phyloP scores from a whole-genome alignment of 2,329 filamentous ascomycete genomes.

The Scedosporium aurantiacum region DNA sequence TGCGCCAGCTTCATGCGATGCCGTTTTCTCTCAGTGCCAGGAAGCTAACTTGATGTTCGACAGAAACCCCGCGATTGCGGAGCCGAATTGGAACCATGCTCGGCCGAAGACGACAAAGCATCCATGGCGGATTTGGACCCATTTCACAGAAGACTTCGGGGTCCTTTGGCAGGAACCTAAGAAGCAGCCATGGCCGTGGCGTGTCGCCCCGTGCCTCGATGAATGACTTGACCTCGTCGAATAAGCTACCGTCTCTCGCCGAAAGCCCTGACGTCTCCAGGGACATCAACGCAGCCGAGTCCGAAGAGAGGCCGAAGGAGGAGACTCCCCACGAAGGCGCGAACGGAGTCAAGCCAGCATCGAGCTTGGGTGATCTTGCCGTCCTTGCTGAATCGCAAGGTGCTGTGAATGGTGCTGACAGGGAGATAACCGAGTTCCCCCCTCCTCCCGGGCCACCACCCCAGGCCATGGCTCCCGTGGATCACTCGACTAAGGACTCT shows the following conservation, averaged over 20 bases:
- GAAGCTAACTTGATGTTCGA: not conserved
- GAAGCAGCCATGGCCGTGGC: slow-evolving; percentile 49
- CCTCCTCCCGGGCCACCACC: slow-evolving; percentile 40
- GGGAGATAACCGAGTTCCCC: slow-evolving; percentile 39
- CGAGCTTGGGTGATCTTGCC: not conserved
- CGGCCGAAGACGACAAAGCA: slow-evolving; percentile 52
- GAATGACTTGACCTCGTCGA: slow-evolving; percentile 44
- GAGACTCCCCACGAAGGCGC: slow-evolving; percentile 29
- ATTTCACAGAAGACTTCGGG: slow-evolving; percentile 40
- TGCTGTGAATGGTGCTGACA: slow-evolving; percentile 35
- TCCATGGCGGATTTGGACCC: slow-evolving; percentile 50
- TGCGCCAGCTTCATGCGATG: not conserved
- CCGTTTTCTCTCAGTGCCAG: too few relatives aligned
- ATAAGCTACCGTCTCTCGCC: slow-evolving; percentile 41
- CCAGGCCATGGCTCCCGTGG: slow-evolving; percentile 25
- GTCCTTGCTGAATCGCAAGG: slow-evolving; percentile 10
- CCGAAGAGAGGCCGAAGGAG: not conserved
- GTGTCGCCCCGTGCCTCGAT: slow-evolving; percentile 49
- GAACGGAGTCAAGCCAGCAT: slow-evolving; percentile 25
- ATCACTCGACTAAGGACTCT: slow-evolving; percentile 45
- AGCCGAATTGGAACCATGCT: slow-evolving; percentile 60
- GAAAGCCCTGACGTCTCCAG: slow-evolving; percentile 34
- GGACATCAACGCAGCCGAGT: not conserved
- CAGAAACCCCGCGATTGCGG: slow-evolving; percentile 8
- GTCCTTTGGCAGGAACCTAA: slow-evolving; percentile 49